Conservation (phyloP, 2,329 filamentous ascomycete genomes). For the Curvularia lunata region DNA sequence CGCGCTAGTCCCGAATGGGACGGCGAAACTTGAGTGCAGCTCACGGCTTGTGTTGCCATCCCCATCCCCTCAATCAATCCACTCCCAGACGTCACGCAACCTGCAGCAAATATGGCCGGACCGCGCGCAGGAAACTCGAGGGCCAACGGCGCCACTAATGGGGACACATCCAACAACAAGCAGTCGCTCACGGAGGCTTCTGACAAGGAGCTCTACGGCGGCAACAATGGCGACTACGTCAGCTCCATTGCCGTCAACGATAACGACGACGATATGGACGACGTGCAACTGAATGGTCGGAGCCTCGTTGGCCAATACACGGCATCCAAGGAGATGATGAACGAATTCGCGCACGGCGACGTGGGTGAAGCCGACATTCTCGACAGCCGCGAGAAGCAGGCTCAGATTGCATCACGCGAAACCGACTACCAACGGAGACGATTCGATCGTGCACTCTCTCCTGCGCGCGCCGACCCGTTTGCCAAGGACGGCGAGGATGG, state of each 20-base stretch:
- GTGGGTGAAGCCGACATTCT: conserved; percentile 93
- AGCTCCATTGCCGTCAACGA: conserved; percentile 82
- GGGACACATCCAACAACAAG: conserved; percentile 84
- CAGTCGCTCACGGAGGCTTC: conserved; percentile 88
- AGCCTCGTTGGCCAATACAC: conserved; percentile 95
- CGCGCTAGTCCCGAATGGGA: conserved; percentile 17
- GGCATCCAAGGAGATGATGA: conserved; percentile 86
- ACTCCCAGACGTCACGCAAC: conserved; percentile 22
- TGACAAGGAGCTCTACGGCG: conserved; percentile 83
- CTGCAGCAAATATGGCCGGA: conserved; percentile 45
- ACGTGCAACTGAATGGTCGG: conserved; percentile 68
- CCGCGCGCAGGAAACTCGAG: conserved; percentile 67
- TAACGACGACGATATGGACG: conserved; percentile 79
- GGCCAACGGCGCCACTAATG: conserved; percentile 78
- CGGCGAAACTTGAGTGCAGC: conserved; percentile 23
- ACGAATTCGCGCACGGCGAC: conserved; percentile 88
- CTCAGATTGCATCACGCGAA: conserved; percentile 89
- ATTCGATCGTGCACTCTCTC: conserved; percentile 82
- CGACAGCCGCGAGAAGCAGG: conserved; percentile 83
- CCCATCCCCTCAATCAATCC: conserved; percentile 23
- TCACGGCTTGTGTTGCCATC: conserved; percentile 14
- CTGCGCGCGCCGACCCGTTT: conserved; percentile 85
- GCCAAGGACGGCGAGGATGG: conserved; percentile 75
- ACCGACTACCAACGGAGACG: conserved; percentile 97
- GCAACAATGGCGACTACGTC: conserved; percentile 80